Base-by-base conservation (phyloP, 805 yeast species). In the Metschnikowia colocasiae region DNA sequence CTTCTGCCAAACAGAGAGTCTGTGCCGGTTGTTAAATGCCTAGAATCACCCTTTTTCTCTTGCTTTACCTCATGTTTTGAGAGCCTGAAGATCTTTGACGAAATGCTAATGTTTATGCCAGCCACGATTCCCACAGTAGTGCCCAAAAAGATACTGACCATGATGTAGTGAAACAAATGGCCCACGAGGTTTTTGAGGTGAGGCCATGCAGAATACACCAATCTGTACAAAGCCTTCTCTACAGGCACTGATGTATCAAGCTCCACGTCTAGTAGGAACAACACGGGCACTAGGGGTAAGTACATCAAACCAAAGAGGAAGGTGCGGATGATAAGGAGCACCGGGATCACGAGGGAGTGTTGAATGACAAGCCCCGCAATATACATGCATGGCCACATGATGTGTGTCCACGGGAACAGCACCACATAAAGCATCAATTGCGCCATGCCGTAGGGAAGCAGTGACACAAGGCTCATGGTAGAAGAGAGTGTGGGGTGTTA, bases 61-160 rank as follows among this genome's bases (percentile, higher is more conserved):
- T 39, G 9, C 13, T 32, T 25, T 15, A 34, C 27, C 13, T 48
- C 22, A 16, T 8, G n/a, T 19, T 44, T 45, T 1, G 48, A n/a
- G 4, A 47, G 19, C 19, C 33, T 27, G 23, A 54, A 31, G n/a
- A 51, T 33, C 3, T 34, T 16, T 12, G 45, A 29, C 6, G 45
- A 49, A 13, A 55, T 25, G 36, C 51, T 32, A n/a, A 55, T 49
- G 39, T 50, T 54, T 32, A 50, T 42, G 13, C 59, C 59, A 6
- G 55, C 52, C 5, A 54, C 32, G n/a, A 43, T 18, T 4, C 59
- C 59, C 16, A 49, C 55, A 22, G 45, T 34, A 2, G 49, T 19
- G 20, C 59, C 59, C 26, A 56, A 44, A 22, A 56, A 46, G 20
- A 54, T 27, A 25, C 54, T 47, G 33, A 53, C 45, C 55, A 56